These are phyloP conservation scores for Candida glucosophila DNA, from an alignment of 1,139 yeast species.

Conservation along the genomic window DNA sequence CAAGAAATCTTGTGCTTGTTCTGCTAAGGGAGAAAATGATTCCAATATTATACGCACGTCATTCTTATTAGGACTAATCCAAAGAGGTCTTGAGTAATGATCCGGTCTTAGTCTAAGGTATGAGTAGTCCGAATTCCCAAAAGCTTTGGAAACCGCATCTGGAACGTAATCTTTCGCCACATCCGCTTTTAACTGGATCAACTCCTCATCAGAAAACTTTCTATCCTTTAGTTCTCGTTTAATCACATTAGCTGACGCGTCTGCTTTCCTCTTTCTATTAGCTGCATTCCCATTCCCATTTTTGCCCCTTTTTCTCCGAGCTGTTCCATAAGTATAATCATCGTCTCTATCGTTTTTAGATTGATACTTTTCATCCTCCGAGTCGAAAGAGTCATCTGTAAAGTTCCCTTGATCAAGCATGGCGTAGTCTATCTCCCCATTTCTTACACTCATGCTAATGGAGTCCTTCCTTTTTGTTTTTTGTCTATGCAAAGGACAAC, in stretches of 20 bases:
- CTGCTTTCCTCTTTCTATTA: conserved; percentile 21
- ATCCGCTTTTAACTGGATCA: conserved; percentile 40
- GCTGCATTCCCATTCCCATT: conserved; percentile 13
- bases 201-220: conserved; percentile 33
- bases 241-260: conserved; percentile 25
- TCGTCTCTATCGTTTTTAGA: conserved; percentile 15
- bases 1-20: conserved; percentile 94
- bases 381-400: conserved; percentile 30
- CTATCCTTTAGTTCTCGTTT: conserved; percentile 25
- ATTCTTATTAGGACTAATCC: conserved; percentile 95
- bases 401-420: conserved; percentile 36
- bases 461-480: too few relatives aligned
- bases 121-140: conserved; percentile 80
- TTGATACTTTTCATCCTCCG: conserved; percentile 21
- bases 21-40: conserved; percentile 93
- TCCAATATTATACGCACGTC: conserved; percentile 88
- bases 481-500: too few relatives aligned
- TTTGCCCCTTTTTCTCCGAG: conserved; percentile 13
- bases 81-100: conserved; percentile 86
- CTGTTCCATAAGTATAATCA: conserved; percentile 21
- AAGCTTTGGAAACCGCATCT: conserved; percentile 77
- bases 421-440: conserved; percentile 31
- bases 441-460: conserved; percentile 26
- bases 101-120: conserved; percentile 84
- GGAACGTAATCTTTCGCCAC: conserved; percentile 67